phyloP scores from a whole-genome alignment of 2,329 filamentous ascomycete species.

The Westerdykella sp. region DNA sequence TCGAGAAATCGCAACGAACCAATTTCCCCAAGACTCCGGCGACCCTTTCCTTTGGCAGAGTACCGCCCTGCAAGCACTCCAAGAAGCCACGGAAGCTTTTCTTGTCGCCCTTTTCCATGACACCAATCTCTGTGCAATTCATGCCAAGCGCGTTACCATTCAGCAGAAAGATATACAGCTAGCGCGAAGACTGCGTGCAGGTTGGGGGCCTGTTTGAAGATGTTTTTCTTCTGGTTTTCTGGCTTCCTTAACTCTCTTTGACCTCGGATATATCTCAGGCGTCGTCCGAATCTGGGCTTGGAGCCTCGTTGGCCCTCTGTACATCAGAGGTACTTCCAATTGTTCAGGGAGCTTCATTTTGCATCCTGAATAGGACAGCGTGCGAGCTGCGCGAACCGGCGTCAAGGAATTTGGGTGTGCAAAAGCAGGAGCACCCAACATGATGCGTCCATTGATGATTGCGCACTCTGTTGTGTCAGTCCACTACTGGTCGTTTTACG shows the following conservation, averaged over 20 bases:
- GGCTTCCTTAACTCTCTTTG: not conserved
- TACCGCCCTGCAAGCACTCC: slow-evolving; percentile 91
- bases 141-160: slow-evolving; percentile 99
- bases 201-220: slow-evolving; percentile 35
- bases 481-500: too few relatives aligned
- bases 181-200: slow-evolving; percentile 80
- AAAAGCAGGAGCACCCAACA: too few relatives aligned
- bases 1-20: slow-evolving; percentile 75
- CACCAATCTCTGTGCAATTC: slow-evolving; percentile 96
- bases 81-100: slow-evolving; percentile 98
- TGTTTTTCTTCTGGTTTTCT: not conserved
- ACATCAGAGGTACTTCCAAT: too few relatives aligned
- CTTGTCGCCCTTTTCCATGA: slow-evolving; percentile 97
- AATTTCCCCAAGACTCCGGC: slow-evolving; percentile 50
- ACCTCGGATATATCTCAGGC: not conserved
- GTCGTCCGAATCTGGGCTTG: too few relatives aligned
- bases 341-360: too few relatives aligned
- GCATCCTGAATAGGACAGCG: too few relatives aligned
- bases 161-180: slow-evolving; percentile 97
- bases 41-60: slow-evolving; percentile 91
- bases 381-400: too few relatives aligned
- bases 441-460: too few relatives aligned
- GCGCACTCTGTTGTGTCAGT: too few relatives aligned
- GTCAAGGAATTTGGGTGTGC: too few relatives aligned
- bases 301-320: too few relatives aligned